Evolutionary conservation across 768 basidiomycete species (phyloP).

Genomic region (Thelephora aurantiotincta): DNA sequence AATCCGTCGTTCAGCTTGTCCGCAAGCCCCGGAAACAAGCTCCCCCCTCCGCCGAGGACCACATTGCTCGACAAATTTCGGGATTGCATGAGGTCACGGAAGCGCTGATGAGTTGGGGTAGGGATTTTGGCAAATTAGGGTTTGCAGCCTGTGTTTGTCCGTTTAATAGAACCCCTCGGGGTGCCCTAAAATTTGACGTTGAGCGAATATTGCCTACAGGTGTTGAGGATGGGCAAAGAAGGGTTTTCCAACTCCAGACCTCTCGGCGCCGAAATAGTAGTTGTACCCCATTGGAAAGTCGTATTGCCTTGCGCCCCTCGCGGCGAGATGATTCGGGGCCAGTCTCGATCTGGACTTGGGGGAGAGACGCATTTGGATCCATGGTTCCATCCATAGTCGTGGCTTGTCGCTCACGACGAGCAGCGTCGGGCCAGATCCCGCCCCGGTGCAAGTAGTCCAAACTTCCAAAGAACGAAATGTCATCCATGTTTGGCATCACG

Average conservation of each 20-base stretch:
- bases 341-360: too few species aligned
- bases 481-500: slow-evolving; percentile 97
- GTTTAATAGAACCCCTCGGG: neutral
- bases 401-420: slow-evolving; percentile 23
- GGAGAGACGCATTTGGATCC: neutral
- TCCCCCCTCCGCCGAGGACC: slow-evolving; percentile 92
- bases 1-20: slow-evolving; percentile 80
- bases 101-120: slow-evolving; percentile 64
- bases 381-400: neutral
- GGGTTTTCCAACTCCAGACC: slow-evolving; percentile 77
- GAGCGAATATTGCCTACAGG: slow-evolving; percentile 11
- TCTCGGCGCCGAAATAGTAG: slow-evolving; percentile 66
- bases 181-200: neutral
- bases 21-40: slow-evolving; percentile 69
- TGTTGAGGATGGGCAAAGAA: slow-evolving; percentile 61
- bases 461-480: slow-evolving; percentile 91
- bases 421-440: slow-evolving; percentile 80
- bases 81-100: slow-evolving; percentile 79
- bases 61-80: slow-evolving; percentile 86
- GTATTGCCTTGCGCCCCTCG: slow-evolving; percentile 53
- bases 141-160: slow-evolving; percentile 28
- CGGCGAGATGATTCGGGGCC: slow-evolving; percentile 12
- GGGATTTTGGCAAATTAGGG: slow-evolving; percentile 56
- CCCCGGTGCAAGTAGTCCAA: slow-evolving; percentile 49
- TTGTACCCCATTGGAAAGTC: slow-evolving; percentile 96